Evolutionary conservation across 352 stramenopile species (phyloP), one percentile per base, ranked within the genome.

Genomic region (Aphanomyces euteiches): DNA sequence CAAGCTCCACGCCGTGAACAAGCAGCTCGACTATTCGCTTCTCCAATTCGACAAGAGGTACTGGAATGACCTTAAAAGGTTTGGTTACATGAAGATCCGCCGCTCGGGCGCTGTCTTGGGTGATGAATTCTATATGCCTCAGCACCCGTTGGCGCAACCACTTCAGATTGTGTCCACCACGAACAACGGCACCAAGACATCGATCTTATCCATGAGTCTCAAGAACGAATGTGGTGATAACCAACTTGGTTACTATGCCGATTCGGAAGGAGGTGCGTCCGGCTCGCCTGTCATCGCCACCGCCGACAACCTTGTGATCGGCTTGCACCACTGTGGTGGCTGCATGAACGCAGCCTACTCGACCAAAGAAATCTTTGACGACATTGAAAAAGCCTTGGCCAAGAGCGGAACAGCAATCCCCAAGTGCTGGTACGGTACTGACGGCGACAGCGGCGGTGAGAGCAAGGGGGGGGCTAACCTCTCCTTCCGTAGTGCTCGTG

Each of bases 241-340:
- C 19, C 77, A 80, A 17, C 82, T 90, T 34, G 80, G 74, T 53
- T 92, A 92, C 71, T 86, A 85, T 72, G 82, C 81, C 37, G 84
- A 92, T 66, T 90, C 84, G 39, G 67, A 79, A 45, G 80, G 80
- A 56, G 84, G 84, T n/a, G 89, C 84, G 10, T 90, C 21, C 36
- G 59, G 70, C 10, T 43, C 66, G 41, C 40, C 74, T 3, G 73
- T 78, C 12, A 19, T 78, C 82, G 87, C 80, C 67, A 79, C 74
- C 40, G 69, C 73, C 48, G 84, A 91, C 70, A 83, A 91, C 74
- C 81, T 72, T 0, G 84, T 91, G 7, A 75, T 92, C 47, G 84
- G 81, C 12, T 69, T 92, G 7, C 84, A 92, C 75, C 81, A 83
- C 50, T 83, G 81, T 40, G 84, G 84, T 17, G 74, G 70, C 13